Percentiles rank a stretch among this genome's conserved stretches.
These are phyloP conservation scores for Gynandropsis gynandra DNA, from an alignment of 345 rosid genomes.

Conservation along the genomic window DNA sequence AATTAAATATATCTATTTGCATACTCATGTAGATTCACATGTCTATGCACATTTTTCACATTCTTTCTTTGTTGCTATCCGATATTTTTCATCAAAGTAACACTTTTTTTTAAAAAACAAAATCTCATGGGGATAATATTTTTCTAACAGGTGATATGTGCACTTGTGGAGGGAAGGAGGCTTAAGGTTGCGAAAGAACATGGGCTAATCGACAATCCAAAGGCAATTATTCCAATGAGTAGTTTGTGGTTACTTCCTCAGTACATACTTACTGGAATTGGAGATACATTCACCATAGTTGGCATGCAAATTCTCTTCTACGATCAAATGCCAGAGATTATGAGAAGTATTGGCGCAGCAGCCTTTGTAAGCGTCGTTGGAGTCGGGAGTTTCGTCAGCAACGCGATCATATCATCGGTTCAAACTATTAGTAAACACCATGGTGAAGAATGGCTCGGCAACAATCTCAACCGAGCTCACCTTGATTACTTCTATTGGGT, in stretches of 20 bases:
- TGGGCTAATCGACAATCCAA: constrained; percentile 46
- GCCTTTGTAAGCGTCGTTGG: constrained; percentile 55
- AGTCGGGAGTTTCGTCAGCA: constrained; percentile 69
- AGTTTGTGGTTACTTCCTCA: constrained; percentile 89
- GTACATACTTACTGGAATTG: constrained; percentile 47
- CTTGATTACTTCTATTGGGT: constrained; percentile 66
- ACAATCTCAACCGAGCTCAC: constrained; percentile 60
- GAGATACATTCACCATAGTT: constrained; percentile 62
- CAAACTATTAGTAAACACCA: constrained; percentile 36
- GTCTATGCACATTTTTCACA: too few relatives aligned
- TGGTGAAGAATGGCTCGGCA: constrained; percentile 54
- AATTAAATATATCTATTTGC: too few relatives aligned
- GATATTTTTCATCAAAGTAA: too few relatives aligned
- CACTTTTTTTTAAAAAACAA: too few relatives aligned
- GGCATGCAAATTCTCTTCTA: constrained; percentile 88
- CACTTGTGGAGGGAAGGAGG: constrained; percentile 55
- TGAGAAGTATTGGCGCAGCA: constrained; percentile 91
- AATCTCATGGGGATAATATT: too few relatives aligned
- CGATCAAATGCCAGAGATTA: constrained; percentile 69
- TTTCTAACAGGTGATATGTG: constrained; percentile 40
- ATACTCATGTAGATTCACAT: too few relatives aligned
- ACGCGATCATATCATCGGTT: constrained; percentile 43
- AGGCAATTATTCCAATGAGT: constrained; percentile 54
- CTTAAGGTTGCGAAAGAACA: constrained; percentile 43
- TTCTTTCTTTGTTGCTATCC: too few relatives aligned